Conservation (phyloP, 2,329 filamentous ascomycete genomes). For the Neurospora crassa region DNA sequence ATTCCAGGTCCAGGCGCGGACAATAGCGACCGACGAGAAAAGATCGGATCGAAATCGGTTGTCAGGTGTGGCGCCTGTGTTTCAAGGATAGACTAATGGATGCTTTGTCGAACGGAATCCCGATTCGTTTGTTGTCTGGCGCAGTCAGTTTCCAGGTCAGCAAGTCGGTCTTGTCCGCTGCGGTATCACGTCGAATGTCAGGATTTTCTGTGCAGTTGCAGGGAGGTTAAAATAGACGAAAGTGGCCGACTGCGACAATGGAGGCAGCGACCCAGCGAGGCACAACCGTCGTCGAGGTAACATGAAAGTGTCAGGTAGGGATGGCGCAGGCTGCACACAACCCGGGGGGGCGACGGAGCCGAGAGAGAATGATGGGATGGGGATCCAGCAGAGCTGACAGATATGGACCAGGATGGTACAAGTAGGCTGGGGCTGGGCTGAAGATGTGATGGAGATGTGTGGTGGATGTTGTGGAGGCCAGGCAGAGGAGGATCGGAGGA, state of each 20-base stretch:
- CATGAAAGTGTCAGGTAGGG: slow-evolving; percentile 2
- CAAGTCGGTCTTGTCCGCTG: slow-evolving; percentile 25
- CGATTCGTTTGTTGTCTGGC: not conserved
- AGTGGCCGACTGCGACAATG: slow-evolving; percentile 26
- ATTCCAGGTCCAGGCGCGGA: not conserved
- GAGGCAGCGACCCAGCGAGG: slow-evolving; percentile 11
- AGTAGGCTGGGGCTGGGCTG: not conserved
- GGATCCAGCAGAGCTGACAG: not conserved
- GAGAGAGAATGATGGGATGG: not conserved
- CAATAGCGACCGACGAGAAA: not conserved
- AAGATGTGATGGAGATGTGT: not conserved
- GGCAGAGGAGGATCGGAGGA: not conserved
- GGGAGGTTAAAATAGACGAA: slow-evolving; percentile 24
- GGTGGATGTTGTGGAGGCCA: not conserved
- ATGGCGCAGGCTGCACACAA: slow-evolving; percentile 1
- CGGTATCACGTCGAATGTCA: slow-evolving; percentile 25
- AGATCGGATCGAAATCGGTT: not conserved
- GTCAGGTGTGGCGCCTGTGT: not conserved
- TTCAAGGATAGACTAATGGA: not conserved
- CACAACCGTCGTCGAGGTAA: not conserved
- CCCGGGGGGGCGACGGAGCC: slow-evolving; percentile 3
- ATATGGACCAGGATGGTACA: not conserved
- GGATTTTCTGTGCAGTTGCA: slow-evolving; percentile 18
- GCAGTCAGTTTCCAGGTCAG: slow-evolving; percentile 2
- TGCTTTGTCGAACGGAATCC: not conserved